Base-by-base conservation (phyloP, 2,329 filamentous ascomycete genomes). In the Colletotrichum horii region DNA sequence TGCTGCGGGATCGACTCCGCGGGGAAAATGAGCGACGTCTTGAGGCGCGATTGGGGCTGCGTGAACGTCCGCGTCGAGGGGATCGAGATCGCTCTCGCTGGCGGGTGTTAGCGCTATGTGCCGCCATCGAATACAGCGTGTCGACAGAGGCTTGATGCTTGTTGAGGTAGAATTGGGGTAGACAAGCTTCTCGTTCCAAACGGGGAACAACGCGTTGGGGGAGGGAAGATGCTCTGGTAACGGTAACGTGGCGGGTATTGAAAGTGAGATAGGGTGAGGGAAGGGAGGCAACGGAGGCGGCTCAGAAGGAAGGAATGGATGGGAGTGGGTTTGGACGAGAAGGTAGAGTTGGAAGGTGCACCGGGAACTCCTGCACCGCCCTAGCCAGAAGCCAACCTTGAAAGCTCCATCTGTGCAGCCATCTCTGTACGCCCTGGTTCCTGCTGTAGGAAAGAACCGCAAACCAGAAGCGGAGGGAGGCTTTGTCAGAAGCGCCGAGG, bases 41-140 rank as follows among this genome's bases (percentile, higher is more conserved):
- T 82, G 91, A 87, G 77, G 89, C 88, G 78, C 90, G 93, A 83
- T 92, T 91, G 80, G 94, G 95, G 88, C 95, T 97, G 87, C 95
- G 94, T 82, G 96, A 97, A 86, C 95, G 93, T 85, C 92, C 91
- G 86, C 94, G 93, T 83, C 93, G 93, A 83, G 94, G 93, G 80
- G 94, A 95, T 85, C 94, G 93, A 86, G 92, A 93, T 88, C 93
- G 94, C 92, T 97, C 95, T 86, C 95, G 94, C 94, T 96, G 89
- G 70, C 81, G 79, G 75, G 52, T 43, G 48, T 76, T 70, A 76
- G 74, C 71, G 28, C 28, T 26, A 38, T 60, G 66, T n/a, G 30
- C 28, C 58, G 65, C 70, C 71, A 76, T 76, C 79, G 76, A 79
- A 16, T 30, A 61, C 73, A 24, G 48, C 30, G 34, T 58, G 52